These are phyloP conservation scores for Talaromyces liani DNA, from an alignment of 495 filamentous ascomycete genomes.

Conservation along the genomic window DNA sequence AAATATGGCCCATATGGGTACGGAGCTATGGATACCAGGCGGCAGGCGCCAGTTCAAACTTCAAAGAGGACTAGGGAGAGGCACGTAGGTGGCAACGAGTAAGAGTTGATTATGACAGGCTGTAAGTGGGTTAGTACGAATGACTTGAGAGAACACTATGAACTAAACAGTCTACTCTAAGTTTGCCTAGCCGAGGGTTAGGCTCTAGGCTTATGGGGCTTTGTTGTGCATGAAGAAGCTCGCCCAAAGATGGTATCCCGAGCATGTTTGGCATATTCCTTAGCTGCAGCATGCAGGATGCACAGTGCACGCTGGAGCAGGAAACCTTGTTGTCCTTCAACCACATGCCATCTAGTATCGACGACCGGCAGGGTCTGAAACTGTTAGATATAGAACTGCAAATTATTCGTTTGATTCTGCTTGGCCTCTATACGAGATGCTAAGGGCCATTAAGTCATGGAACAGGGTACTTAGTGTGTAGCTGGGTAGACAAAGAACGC, in stretches of 20 bases:
- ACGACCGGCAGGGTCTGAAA: neutral
- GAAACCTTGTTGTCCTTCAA: neutral
- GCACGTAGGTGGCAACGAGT: neutral
- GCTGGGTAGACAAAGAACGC: neutral
- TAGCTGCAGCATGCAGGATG: slow-evolving; percentile 1
- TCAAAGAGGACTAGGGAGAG: neutral
- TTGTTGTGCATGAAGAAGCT: slow-evolving; percentile 4
- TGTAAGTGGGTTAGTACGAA: neutral
- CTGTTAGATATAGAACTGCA: neutral
- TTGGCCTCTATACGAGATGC: neutral
- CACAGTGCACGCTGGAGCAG: neutral
- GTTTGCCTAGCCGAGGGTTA: neutral
- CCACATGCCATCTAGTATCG: neutral
- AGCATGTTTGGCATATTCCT: slow-evolving; percentile 2
- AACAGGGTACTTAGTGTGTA: neutral
- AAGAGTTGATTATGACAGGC: neutral
- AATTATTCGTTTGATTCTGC: neutral
- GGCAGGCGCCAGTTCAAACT: too few species aligned
- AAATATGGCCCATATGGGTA: too few species aligned
- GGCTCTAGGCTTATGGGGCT: neutral
- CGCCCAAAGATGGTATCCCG: neutral
- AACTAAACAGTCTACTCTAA: neutral
- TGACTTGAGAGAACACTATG: neutral
- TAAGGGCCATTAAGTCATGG: neutral
- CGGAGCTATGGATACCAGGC: neutral